Base-by-base conservation (phyloP, 176 grass and related monocot genomes). In the Bromus sterilis region DNA sequence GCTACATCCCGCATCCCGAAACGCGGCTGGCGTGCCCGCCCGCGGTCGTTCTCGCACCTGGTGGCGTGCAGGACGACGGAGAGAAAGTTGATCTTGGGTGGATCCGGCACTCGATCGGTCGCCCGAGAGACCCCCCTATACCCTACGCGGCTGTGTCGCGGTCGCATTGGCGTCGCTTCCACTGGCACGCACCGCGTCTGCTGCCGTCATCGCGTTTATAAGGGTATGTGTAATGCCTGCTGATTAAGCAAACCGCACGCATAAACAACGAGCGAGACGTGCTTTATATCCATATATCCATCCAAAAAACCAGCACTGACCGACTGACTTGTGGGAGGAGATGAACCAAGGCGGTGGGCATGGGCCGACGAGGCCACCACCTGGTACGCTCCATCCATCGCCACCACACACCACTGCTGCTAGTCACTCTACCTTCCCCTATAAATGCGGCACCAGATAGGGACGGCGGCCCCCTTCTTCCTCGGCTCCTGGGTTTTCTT, bases 361-460 rank as follows among this genome's bases (percentile, higher is more conserved):
- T 15, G 4, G 11, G 44, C 33, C 31, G 73, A 14, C 21, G 48
- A 35, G 44, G 31, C 32, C 77, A 68, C 78, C 62, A 71, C 65
- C 24, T 71, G 66, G 51, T 37, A 40, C 53, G 7, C 20, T 28
- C 51, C 4, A 0, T 32, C 12, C 36, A 18, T 30, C 42, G 69
- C 82, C 72, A 67, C 60, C 72, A 34, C 82, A n/a, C n/a, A n/a
- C n/a, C n/a, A n/a, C n/a, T n/a, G n/a, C n/a, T n/a, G n/a, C n/a
- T n/a, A n/a, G n/a, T n/a, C n/a, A 6, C 55, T 1, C 65, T 68
- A 72, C 67, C 7, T 30, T 4, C 10, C 11, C 21, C 58, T 83
- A 90, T 87, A 93, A 79, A 85, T 74, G 75, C 39, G 30, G 64
- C 26, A 61, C 57, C 58, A 8, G 70, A 81, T 41, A 84, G 66